A percentile compares a stretch with the other conserved stretches of the same genome.
Evolutionary conservation across 257 asterid species (phyloP).

Genomic region (Verbena officinalis): DNA sequence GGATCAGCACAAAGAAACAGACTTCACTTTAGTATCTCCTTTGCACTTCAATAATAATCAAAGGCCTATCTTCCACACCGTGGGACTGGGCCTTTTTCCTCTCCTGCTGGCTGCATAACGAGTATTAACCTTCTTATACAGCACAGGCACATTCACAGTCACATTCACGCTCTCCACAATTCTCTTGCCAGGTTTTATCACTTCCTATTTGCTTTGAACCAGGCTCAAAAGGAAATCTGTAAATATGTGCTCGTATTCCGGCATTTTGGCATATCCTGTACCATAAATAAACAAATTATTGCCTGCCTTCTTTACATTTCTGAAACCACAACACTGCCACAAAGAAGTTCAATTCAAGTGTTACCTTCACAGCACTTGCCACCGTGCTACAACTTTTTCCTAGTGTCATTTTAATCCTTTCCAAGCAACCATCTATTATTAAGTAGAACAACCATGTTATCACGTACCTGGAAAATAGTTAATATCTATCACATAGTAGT

Average conservation of each 20-base stretch:
- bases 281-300: constrained; percentile 32
- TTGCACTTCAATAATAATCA: constrained; percentile 11
- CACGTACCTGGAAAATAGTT: constrained; percentile 92
- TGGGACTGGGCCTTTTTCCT: background rate
- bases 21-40: background rate
- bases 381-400: background rate
- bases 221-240: constrained; percentile 78
- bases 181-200: background rate
- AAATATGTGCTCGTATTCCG: constrained; percentile 73
- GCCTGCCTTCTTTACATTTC: constrained; percentile 25
- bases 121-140: constrained; percentile 7
- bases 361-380: background rate
- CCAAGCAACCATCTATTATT: background rate
- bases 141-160: constrained; percentile 12
- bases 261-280: constrained; percentile 79
- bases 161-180: too few species aligned
- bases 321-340: background rate
- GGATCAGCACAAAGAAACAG: constrained; percentile 3
- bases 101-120: background rate
- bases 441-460: background rate
- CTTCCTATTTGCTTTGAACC: constrained; percentile 41
- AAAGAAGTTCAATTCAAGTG: background rate
- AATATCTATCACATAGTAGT: constrained; percentile 83
- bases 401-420: constrained; percentile 1
- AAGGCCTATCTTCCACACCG: background rate